Conservation (phyloP, 1,284 basidiomycete species). For the Rhodotorula sp. region DNA sequence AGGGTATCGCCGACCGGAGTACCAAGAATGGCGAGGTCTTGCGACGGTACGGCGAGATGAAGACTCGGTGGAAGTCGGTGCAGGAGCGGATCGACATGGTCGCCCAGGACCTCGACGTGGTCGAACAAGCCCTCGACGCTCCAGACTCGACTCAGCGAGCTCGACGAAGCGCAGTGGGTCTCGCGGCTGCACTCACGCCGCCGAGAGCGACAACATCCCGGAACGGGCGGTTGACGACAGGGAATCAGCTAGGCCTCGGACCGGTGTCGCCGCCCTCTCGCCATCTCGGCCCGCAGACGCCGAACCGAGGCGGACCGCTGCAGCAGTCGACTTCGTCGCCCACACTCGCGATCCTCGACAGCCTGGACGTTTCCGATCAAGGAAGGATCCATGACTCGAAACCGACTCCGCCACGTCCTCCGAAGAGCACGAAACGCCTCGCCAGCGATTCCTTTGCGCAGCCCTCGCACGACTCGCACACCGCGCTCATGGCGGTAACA, state of each 20-base stretch:
- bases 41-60: conserved; percentile 78
- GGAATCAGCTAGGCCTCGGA: background rate
- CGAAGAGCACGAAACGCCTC: conserved; percentile 22
- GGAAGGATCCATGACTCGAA: conserved; percentile 2
- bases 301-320: background rate
- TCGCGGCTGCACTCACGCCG: conserved; percentile 18
- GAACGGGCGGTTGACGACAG: no score
- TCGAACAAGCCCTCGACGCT: conserved; percentile 59
- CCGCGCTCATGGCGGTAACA: conserved; percentile 15
- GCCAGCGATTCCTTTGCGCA: conserved; percentile 11
- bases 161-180: background rate
- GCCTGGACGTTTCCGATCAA: background rate
- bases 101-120: conserved; percentile 74
- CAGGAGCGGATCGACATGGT: conserved; percentile 55
- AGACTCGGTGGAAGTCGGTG: conserved; percentile 74
- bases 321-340: conserved; percentile 52
- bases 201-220: background rate
- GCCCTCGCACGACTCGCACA: conserved; percentile 2
- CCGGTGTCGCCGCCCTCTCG: conserved; percentile 22
- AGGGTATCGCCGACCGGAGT: conserved; percentile 81
- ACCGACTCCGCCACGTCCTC: conserved; percentile 20
- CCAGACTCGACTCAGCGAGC: conserved; percentile 36
- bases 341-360: conserved; percentile 46
- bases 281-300: background rate
- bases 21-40: conserved; percentile 94